Conservation (phyloP, 192 early-diverging fungal species). For the Funneliformis mosseae region DNA sequence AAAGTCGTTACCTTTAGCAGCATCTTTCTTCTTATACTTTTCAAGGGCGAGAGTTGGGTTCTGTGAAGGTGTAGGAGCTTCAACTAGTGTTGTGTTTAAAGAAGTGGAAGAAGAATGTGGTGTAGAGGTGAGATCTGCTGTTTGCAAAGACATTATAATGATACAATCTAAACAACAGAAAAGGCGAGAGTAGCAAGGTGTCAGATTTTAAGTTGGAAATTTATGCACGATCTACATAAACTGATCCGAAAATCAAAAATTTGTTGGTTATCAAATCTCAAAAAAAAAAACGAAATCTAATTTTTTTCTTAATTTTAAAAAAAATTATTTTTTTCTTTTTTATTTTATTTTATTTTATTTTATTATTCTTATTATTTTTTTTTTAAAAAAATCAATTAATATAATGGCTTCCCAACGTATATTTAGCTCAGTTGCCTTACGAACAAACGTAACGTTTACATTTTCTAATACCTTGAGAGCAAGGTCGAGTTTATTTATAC, state of each 20-base stretch:
- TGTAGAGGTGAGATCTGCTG: background rate
- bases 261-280: too few relatives aligned
- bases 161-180: background rate
- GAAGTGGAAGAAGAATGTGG: conserved; percentile 12
- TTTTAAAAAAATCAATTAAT: background rate
- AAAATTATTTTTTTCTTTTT: too few relatives aligned
- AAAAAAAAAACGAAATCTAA: too few relatives aligned
- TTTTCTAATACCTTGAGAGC: background rate
- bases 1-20: conserved; percentile 10
- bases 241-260: too few relatives aligned
- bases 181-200: background rate
- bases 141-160: conserved; percentile 4
- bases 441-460: background rate
- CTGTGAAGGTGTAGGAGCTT: background rate
- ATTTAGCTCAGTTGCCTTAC: background rate
- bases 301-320: too few relatives aligned
- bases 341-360: too few relatives aligned
- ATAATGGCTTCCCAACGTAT: background rate
- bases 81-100: background rate
- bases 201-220: background rate
- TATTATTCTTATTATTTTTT: too few relatives aligned
- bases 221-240: background rate
- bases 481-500: background rate
- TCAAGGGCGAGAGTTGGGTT: conserved; percentile 12
- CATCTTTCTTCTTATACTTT: conserved; percentile 29